Evolutionary conservation across 1,139 yeast genomes (phyloP).

Genomic region (Candida freyschussii): DNA sequence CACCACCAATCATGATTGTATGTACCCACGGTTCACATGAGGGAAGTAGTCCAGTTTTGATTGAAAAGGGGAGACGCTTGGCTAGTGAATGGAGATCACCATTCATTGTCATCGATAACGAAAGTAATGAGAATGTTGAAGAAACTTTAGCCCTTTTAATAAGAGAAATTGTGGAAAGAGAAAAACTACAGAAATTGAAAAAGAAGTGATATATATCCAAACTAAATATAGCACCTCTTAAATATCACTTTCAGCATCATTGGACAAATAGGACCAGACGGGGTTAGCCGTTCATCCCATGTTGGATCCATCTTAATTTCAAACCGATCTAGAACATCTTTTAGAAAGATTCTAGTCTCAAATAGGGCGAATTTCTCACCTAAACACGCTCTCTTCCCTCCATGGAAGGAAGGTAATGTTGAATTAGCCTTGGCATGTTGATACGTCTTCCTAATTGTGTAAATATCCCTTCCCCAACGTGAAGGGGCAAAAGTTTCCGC

Average conservation of each 20-base stretch:
- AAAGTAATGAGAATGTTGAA: conserved; percentile 45
- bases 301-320: conserved; percentile 35
- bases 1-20: conserved; percentile 65
- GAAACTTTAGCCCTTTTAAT: conserved; percentile 51
- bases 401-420: conserved; percentile 53
- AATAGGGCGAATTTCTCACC: conserved; percentile 56
- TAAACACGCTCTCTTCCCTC: conserved; percentile 56
- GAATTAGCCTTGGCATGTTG: conserved; percentile 40
- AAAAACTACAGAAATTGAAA: conserved; percentile 28
- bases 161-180: conserved; percentile 51
- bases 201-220: conserved; percentile 6
- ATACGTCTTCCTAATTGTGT: conserved; percentile 38
- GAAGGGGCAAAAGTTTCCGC: conserved; percentile 46
- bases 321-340: conserved; percentile 34
- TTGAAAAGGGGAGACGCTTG: conserved; percentile 50
- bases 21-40: conserved; percentile 57
- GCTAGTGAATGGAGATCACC: conserved; percentile 62
- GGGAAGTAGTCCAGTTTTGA: conserved; percentile 52
- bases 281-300: conserved; percentile 52
- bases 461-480: conserved; percentile 49
- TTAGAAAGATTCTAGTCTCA: conserved; percentile 39
- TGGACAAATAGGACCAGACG: conserved; percentile 41
- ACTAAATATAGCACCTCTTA: conserved; percentile 2
- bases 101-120: conserved; percentile 54
- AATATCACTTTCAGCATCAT: conserved; percentile 22